Evolutionary conservation across 2,329 filamentous ascomycete species (phyloP), one percentile per base, ranked within the genome.

Genomic region (Aspergillus oerlinghausenensis): DNA sequence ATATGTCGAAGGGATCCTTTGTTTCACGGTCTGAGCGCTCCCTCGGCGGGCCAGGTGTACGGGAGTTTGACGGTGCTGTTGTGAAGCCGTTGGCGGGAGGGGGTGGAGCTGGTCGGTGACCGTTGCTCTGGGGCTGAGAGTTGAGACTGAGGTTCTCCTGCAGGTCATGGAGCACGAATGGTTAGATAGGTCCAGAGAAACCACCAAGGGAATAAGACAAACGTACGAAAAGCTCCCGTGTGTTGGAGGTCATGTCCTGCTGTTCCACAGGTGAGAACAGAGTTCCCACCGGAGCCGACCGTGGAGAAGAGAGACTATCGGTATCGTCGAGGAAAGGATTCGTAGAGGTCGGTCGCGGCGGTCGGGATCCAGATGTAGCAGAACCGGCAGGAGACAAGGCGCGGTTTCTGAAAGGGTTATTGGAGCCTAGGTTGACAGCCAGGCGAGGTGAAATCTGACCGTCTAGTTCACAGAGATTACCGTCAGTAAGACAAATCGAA

Each of bases 151-250:
- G 71, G 45, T 72, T 76, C 55, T 74, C 74, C 74, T 77, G 51
- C 45, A 26, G 45, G 45, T 17, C 42, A 3, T 23, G 63, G 54
- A 63, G 54, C 48, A 25, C 9, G 26, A 7, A 55, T 26, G n/a
- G 28, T 32, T 52, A 60, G 29, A 52, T 19, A 29, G 11, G 29
- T 28, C n/a, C 53, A 53, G 32, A 35, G 50, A 35, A 19, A 28
- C 53, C 50, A 42, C 5, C 21, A 25, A 26, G 43, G 4, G 23
- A 23, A 19, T 40, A 35, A 25, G 42, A 40, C 19, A 28, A 5
- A 82, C 83, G 70, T 81, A 86, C 84, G 77, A 86, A 85, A 62
- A 86, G 77, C 61, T 85, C 82, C 59, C 80, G 78, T 52, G 82
- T 79, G 61, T 80, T 75, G 54, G 75, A 77, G 62, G 77, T 77